Conservation (phyloP, 2,329 filamentous ascomycete genomes). For the Zarea fungicola region DNA sequence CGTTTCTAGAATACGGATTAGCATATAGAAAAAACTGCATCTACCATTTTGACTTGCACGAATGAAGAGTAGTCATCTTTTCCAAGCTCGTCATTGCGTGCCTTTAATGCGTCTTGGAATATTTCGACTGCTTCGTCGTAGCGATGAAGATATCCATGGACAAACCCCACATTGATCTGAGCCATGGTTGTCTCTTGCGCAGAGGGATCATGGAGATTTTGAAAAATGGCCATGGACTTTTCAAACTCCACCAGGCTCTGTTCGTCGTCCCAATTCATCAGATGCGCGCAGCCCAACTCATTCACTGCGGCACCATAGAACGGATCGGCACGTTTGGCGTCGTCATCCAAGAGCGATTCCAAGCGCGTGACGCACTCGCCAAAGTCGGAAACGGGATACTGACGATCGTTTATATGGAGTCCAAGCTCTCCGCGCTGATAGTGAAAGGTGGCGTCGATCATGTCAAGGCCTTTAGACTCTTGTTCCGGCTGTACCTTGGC, state of each 20-base stretch:
- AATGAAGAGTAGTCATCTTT: background rate
- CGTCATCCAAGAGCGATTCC: background rate
- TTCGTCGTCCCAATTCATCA: background rate
- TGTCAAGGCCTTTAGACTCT: background rate
- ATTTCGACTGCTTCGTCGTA: background rate
- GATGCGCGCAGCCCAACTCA: background rate
- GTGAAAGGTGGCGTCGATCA: background rate
- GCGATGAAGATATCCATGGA: background rate
- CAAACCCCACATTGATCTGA: background rate
- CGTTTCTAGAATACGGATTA: background rate
- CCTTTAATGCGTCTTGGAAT: background rate
- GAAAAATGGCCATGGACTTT: background rate
- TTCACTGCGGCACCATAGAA: background rate
- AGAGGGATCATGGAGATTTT: background rate
- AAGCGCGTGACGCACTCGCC: background rate
- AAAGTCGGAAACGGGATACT: background rate
- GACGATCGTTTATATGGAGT: background rate
- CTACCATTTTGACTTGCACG: background rate
- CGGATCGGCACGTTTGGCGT: background rate
- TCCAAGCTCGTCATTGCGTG: background rate
- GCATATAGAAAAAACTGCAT: background rate
- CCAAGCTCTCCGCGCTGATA: background rate
- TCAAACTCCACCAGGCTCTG: background rate
- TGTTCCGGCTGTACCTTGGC: background rate
- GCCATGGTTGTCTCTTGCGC: background rate